Conservation (phyloP, 179 eudicot species). For the Heliamphora pulchella region DNA sequence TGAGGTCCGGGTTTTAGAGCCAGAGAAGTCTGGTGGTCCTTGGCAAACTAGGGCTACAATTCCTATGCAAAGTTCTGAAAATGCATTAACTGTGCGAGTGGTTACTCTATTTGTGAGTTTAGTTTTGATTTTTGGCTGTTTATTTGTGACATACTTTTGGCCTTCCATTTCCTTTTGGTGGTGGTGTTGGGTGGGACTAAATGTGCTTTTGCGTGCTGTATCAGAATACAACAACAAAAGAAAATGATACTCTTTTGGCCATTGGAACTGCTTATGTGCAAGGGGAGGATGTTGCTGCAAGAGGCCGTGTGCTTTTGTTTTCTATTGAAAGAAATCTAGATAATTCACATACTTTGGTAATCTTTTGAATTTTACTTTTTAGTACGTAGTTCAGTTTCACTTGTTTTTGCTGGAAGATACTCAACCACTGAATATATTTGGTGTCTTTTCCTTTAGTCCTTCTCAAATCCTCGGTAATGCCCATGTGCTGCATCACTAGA, state of each 20-base stretch:
- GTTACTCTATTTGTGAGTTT: constrained; percentile 77
- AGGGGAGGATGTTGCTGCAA: constrained; percentile 98
- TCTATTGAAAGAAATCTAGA: constrained; percentile 67
- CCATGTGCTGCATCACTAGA: neutral
- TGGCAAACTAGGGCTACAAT: constrained; percentile 92
- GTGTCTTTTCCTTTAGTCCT: constrained; percentile 1
- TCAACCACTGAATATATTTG: neutral
- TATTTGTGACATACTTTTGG: neutral
- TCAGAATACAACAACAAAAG: constrained; percentile 79
- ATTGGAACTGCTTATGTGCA: constrained; percentile 97
- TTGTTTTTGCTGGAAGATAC: neutral
- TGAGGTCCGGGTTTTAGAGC: constrained; percentile 88
- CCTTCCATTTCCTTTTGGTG: neutral
- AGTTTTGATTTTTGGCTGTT: constrained; percentile 4
- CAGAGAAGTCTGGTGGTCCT: constrained; percentile 80
- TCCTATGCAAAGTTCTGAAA: constrained; percentile 91
- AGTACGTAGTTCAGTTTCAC: neutral
- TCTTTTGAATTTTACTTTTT: neutral
- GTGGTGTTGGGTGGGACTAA: neutral
- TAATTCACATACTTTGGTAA: constrained; percentile 61
- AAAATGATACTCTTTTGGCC: constrained; percentile 90
- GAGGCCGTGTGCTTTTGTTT: constrained; percentile 92
- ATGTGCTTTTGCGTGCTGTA: constrained; percentile 8
- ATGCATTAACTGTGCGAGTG: constrained; percentile 89
- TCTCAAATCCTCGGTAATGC: neutral